Conservation (phyloP, 352 stramenopile species). For the Phytopythium vexans region DNA sequence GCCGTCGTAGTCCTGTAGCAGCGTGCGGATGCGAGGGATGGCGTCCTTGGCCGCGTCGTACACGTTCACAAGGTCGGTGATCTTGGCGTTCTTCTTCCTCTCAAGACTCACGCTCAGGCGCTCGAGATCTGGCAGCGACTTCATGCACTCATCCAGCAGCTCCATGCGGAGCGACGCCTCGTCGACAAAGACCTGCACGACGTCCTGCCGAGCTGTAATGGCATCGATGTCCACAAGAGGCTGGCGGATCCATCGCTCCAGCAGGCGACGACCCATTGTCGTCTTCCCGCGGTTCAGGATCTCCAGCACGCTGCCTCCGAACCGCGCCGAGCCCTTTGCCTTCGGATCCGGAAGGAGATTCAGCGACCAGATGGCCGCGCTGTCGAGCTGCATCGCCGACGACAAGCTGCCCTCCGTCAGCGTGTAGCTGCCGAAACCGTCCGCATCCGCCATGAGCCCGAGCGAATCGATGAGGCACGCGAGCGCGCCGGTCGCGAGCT, state of each 20-base stretch:
- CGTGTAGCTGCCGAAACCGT: slow-evolving; percentile 73
- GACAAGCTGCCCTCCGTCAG: slow-evolving; percentile 59
- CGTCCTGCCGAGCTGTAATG: slow-evolving; percentile 89
- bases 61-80: slow-evolving; percentile 76
- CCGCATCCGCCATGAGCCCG: slow-evolving; percentile 63
- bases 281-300: slow-evolving; percentile 96
- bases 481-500: slow-evolving; percentile 63
- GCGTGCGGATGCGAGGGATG: slow-evolving; percentile 59
- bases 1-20: slow-evolving; percentile 36
- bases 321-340: slow-evolving; percentile 28
- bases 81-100: slow-evolving; percentile 69
- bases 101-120: slow-evolving; percentile 65
- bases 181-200: slow-evolving; percentile 92
- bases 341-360: slow-evolving; percentile 89
- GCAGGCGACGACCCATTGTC: slow-evolving; percentile 87
- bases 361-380: slow-evolving; percentile 87
- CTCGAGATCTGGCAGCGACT: slow-evolving; percentile 74
- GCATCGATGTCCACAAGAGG: slow-evolving; percentile 88
- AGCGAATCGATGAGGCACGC: slow-evolving; percentile 65
- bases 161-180: slow-evolving; percentile 84
- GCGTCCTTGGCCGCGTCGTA: slow-evolving; percentile 75
- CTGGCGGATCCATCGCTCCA: slow-evolving; percentile 97
- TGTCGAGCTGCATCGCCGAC: slow-evolving; percentile 93
- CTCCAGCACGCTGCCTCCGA: slow-evolving; percentile 88
- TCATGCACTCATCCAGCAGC: slow-evolving; percentile 88